Conservation (phyloP, 176 grass and related monocot species). For the Hordeum vulgare region MorexV3_pseudomolecules_assembly NC_058519.1:518503681-518504180, state of each 20-base stretch:
- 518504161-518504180: conserved; percentile 19
- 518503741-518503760: conserved; percentile 1
- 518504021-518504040: conserved; percentile 52
- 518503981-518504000: not conserved
- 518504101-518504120: conserved; percentile 56
- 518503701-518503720: conserved; percentile 47
- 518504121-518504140: conserved; percentile 73
- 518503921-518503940: not conserved
- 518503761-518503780: conserved; percentile 2
- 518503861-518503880: not conserved
- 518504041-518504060: conserved; percentile 51
- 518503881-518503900: not conserved
- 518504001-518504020: not conserved
- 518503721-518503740: conserved; percentile 7
- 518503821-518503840: not conserved
- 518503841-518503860: not conserved
- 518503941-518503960: not conserved
- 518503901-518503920: not conserved
- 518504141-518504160: conserved; percentile 52
- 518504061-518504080: conserved; percentile 74
- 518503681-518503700: conserved; percentile 63
- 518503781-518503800: conserved; percentile 1
- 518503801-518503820: not conserved
- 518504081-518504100: conserved; percentile 39
- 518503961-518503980: not conserved